phyloP scores from a whole-genome alignment of 345 rosid genomes.

The Ceriops decandra region DNA sequence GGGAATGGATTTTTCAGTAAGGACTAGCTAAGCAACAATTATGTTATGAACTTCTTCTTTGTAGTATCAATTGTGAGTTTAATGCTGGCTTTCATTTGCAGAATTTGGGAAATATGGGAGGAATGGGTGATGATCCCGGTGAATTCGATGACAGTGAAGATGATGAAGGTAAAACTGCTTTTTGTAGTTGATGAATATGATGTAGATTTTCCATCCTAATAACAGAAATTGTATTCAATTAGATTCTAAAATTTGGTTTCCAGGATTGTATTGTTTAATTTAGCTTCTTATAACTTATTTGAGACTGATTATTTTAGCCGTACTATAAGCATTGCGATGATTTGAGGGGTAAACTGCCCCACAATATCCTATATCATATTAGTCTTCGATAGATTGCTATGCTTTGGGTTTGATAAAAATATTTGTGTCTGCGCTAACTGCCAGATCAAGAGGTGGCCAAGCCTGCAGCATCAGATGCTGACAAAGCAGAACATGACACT shows the following conservation, averaged over 20 bases:
- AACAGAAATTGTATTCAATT: not conserved
- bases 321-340: too few relatives aligned
- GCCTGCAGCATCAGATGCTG: constrained; percentile 9
- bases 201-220: not conserved
- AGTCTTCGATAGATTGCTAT: too few relatives aligned
- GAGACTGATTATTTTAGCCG: too few relatives aligned
- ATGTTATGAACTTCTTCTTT: not conserved
- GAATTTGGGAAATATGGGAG: constrained; percentile 44
- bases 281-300: too few relatives aligned
- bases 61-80: not conserved
- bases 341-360: too few relatives aligned
- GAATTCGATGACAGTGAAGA: constrained; percentile 86
- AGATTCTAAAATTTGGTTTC: not conserved
- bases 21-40: constrained; percentile 8
- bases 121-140: constrained; percentile 40
- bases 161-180: constrained; percentile 62
- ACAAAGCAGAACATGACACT: constrained; percentile 7
- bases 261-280: too few relatives aligned
- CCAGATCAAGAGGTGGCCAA: constrained; percentile 17
- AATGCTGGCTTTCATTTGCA: constrained; percentile 16
- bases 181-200: not conserved
- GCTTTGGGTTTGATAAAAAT: not conserved
- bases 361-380: too few relatives aligned
- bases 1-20: constrained; percentile 79
- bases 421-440: not conserved